These are phyloP conservation scores for Aegilops bicornis DNA, from an alignment of 176 grass and related monocot species.

Conservation along the genomic window DNA sequence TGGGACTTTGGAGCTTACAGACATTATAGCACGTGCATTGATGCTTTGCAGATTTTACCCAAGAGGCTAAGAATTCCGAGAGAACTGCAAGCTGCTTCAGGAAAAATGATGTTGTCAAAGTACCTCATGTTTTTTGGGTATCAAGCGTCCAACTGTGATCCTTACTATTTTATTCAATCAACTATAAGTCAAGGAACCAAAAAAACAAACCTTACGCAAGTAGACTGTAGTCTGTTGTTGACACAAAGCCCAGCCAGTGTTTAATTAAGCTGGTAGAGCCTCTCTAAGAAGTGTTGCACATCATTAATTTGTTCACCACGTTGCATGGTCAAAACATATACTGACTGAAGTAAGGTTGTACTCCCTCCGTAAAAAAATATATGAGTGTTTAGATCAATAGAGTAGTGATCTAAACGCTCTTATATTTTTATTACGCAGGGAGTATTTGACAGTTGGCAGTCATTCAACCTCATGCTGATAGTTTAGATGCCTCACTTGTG, in stretches of 20 bases:
- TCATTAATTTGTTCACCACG: neutral
- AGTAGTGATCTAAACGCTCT: too few species aligned
- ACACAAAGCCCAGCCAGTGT: conserved; percentile 4
- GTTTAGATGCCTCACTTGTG: neutral
- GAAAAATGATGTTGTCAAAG: conserved; percentile 72
- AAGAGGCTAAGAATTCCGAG: conserved; percentile 89
- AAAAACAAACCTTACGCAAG: neutral
- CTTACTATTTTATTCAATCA: neutral
- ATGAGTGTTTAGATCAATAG: too few species aligned
- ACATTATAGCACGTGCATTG: conserved; percentile 4
- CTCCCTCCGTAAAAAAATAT: too few species aligned
- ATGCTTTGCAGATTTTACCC: conserved; percentile 69
- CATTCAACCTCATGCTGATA: neutral
- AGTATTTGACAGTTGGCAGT: neutral
- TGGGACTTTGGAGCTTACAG: neutral
- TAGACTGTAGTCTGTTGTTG: neutral
- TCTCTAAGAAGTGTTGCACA: neutral
- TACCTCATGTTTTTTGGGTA: conserved; percentile 78
- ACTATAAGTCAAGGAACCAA: neutral
- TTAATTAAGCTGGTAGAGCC: neutral
- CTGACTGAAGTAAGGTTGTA: neutral
- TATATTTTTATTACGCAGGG: too few species aligned
- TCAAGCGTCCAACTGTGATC: conserved; percentile 22
- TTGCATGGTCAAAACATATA: neutral
- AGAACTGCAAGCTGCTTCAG: conserved; percentile 75